phyloP scores from a whole-genome alignment of 257 asterid species.

The Ehretia macrophylla region DNA sequence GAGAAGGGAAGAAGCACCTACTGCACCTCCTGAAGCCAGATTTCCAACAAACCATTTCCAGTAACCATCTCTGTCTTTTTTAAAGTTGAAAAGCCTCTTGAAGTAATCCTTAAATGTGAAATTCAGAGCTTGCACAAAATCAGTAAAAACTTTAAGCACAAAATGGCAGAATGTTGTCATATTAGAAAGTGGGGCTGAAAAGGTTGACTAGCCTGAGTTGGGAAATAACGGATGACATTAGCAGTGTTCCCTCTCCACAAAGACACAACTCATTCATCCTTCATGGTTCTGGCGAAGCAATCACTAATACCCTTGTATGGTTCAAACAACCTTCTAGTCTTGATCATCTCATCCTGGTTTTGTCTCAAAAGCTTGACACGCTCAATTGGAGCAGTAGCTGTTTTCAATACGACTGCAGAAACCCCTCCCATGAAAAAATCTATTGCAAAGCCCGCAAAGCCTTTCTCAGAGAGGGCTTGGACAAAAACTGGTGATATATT shows the following conservation, averaged over 20 bases:
- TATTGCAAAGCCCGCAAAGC: constrained; percentile 27
- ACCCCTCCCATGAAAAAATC: constrained; percentile 54
- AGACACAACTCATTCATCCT: constrained; percentile 33
- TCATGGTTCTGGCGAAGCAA: constrained; percentile 31
- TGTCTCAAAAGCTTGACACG: constrained; percentile 39
- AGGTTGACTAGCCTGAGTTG: constrained; percentile 30
- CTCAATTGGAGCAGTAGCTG: constrained; percentile 52
- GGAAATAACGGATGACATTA: constrained; percentile 46
- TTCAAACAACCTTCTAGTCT: constrained; percentile 32
- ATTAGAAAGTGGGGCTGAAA: not conserved
- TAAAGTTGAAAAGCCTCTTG: constrained; percentile 38
- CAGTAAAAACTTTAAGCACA: not conserved
- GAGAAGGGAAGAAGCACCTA: constrained; percentile 40
- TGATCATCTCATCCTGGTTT: constrained; percentile 43
- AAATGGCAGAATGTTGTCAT: not conserved
- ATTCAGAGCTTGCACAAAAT: constrained; percentile 32
- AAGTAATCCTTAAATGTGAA: constrained; percentile 44
- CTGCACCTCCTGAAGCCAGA: constrained; percentile 39
- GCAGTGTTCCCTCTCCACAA: constrained; percentile 54
- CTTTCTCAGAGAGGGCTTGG: constrained; percentile 23
- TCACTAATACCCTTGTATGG: constrained; percentile 33
- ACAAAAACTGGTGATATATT: constrained; percentile 30
- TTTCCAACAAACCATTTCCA: constrained; percentile 42
- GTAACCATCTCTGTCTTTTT: constrained; percentile 43
- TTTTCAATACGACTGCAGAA: constrained; percentile 50